phyloP scores from a whole-genome alignment of 805 yeast genomes.

The Yarrowia keelungensis region DNA sequence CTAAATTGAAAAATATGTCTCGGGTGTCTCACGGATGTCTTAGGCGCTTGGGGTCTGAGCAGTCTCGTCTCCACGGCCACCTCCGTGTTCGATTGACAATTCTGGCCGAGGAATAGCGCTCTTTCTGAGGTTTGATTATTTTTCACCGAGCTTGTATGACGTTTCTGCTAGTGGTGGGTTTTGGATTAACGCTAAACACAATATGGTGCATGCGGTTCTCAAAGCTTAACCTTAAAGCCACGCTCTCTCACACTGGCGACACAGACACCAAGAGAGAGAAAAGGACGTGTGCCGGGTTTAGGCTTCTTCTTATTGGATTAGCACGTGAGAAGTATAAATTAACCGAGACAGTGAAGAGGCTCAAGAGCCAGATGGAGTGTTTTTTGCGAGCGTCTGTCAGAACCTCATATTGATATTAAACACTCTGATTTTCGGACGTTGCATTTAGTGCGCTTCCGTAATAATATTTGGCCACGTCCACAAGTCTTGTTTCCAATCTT shows the following conservation, averaged over 20 bases:
- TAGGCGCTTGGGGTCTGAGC: not conserved
- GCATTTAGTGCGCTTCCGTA: not conserved
- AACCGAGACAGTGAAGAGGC: slow-evolving; percentile 5
- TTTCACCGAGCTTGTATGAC: slow-evolving; percentile 1
- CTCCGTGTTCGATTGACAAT: not conserved
- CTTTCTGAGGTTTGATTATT: not conserved
- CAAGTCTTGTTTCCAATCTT: not conserved
- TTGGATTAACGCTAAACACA: slow-evolving; percentile 4
- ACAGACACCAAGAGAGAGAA: not conserved
- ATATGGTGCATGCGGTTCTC: slow-evolving; percentile 7
- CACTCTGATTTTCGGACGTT: not conserved
- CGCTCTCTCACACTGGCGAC: not conserved
- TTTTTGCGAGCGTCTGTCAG: not conserved
- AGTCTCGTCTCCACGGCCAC: not conserved
- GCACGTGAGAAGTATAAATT: slow-evolving; percentile 19
- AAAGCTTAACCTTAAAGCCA: not conserved
- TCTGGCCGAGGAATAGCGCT: not conserved
- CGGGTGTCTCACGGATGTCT: slow-evolving; percentile 2
- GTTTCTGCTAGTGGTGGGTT: slow-evolving; percentile 1
- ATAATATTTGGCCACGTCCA: not conserved
- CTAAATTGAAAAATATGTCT: slow-evolving; percentile 12
- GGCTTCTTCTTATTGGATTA: slow-evolving; percentile 14
- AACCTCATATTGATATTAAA: not conserved
- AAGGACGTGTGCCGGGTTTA: not conserved
- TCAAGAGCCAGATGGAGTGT: not conserved